Base-by-base conservation (phyloP, 495 filamentous ascomycete species). In the Saxophila tyrrhenica region DNA sequence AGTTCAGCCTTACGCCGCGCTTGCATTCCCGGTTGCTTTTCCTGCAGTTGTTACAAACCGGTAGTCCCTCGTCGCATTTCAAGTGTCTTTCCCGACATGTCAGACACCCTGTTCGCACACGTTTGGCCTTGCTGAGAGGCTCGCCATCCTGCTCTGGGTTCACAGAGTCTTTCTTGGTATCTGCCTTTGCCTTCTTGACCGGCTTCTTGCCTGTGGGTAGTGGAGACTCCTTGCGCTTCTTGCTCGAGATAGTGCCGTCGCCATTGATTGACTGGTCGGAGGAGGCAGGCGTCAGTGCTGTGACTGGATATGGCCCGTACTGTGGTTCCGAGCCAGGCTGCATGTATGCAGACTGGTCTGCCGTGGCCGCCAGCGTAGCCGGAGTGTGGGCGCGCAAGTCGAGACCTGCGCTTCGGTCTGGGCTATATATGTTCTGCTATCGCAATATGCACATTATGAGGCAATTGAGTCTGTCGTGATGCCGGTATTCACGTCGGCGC, bases 1-100 rank as follows among this genome's bases (percentile, higher is more conserved):
- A 98, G 65, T 97, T 98, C 39, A 98, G 75, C 38, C 87, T 78
- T 20, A 96, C 72, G 13, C 92, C 92, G 42, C 90, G 78, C 65
- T 89, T 85, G 74, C 92, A 98, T 39, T 82, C 71, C 44, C 91
- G 75, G 58, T 78, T 88, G 20, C 89, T 91, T 67, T 95, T 97
- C 21, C 77, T 78, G 69, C 92, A 98, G 62, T 98, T 98, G 51
- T 79, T 69, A 64, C 91, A 97, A 45, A 81, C 73, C 2, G 89
- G 88, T 35, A 80, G 62, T 1, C 74, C 83, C 68, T 98, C 92
- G 64, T 98, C 91, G 65, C 84, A 87, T 67, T 87, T 87, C 46
- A 87, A 64, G 69, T 87, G 84, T 38, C 71, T 60, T 50, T 71
- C 65, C 43, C 71, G 54, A 48, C 71, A 73, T 1, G 71, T 73